Percentiles rank a stretch among this genome's conserved stretches.
phyloP scores from a whole-genome alignment of 306 rosid species.

The Phaseolus lunatus region DNA sequence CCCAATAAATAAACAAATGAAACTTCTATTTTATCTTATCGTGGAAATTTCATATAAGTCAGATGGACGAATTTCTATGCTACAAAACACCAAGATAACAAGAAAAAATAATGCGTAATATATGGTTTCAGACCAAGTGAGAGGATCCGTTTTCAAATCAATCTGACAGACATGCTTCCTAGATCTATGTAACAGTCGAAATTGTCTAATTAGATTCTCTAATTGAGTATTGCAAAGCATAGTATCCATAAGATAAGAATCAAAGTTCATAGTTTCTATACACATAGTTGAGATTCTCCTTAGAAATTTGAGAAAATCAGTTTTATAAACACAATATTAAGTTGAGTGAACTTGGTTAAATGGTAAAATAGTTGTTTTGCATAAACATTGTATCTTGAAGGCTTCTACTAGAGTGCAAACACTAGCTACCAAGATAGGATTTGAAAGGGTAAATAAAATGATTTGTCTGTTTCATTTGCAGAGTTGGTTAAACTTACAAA shows the following conservation, averaged over 20 bases:
- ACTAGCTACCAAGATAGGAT: conserved; percentile 18
- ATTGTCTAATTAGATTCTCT: conserved; percentile 48
- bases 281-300: conserved; percentile 41
- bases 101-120: conserved; percentile 28
- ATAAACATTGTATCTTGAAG: not conserved
- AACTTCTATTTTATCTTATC: conserved; percentile 79
- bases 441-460: not conserved
- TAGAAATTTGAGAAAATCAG: not conserved
- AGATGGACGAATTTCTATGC: conserved; percentile 50
- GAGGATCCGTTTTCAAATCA: conserved; percentile 49
- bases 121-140: conserved; percentile 36
- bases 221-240: conserved; percentile 47
- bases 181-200: conserved; percentile 46
- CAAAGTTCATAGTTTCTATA: conserved; percentile 43
- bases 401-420: conserved; percentile 5
- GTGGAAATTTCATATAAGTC: conserved; percentile 45
- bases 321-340: conserved; percentile 43
- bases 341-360: conserved; percentile 36
- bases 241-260: conserved; percentile 49
- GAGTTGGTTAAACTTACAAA: conserved; percentile 31
- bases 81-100: conserved; percentile 45
- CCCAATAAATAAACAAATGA: conserved; percentile 66
- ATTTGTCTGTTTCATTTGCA: not conserved
- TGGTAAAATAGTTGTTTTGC: conserved; percentile 15
- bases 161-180: conserved; percentile 74